Base-by-base conservation (phyloP, 1,284 basidiomycete genomes). In the Puccinia coronata region DNA sequence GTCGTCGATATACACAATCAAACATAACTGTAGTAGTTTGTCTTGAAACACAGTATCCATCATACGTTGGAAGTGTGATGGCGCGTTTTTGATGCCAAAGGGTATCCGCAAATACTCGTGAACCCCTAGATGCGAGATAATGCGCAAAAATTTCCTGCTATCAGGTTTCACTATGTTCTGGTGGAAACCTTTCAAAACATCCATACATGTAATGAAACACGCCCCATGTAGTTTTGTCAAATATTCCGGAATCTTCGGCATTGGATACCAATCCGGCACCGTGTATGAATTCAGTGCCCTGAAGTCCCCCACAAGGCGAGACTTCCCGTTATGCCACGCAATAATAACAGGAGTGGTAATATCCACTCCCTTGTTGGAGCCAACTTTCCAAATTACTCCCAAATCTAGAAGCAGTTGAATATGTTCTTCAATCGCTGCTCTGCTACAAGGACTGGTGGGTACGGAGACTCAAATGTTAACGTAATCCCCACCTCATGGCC, bases 1-100 rank as follows among this genome's bases (percentile, higher is more conserved):
- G 36, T 77, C 61, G 36, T 77, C 75, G 1, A 77, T 77, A 53
- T 77, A 77, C 0, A 77, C 49, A 18, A 77, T 65, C 2, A 77
- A 14, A 12, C 43, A 34, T 0, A 43, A 25, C 31, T 63, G 12
- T 0, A 11, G 63, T 31, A 76, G 3, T 31, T 76, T 41, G 2
- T 14, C 2, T 9, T 8, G 18, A 18, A 57, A 74, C 53, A 31
- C 1, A 0, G 5, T 76, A 28, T 76, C 74, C 74, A 76, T 76
- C 39, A 76, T 63, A 0, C 39, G 11, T 57, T 76, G 74, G 20
- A 76, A 76, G n/a, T 61, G 59, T 25, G 57, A 61, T 41, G 74
- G 74, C 0, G 34, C 53, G 65, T 63, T 76, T 39, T 61, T 65
- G 41, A 63, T 61, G 0, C 74, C 74, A 61, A 76, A 76, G 1